Conservation (phyloP, 1,284 basidiomycete species). For the Polyporus tsugae region DNA sequence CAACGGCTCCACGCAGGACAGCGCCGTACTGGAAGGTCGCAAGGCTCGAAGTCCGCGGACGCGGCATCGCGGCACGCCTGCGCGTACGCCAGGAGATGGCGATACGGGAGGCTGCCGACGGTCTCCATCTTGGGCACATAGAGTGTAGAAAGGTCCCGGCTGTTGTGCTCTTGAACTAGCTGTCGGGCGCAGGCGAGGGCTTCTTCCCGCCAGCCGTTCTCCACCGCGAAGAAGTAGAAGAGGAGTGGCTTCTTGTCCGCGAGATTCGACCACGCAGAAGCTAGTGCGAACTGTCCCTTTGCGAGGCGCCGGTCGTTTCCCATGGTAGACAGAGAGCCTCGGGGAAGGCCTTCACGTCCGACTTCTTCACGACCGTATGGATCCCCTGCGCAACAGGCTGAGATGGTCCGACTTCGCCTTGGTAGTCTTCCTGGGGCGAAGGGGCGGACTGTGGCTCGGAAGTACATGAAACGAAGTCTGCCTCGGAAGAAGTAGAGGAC, state of each 20-base stretch:
- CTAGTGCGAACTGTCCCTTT: neutral
- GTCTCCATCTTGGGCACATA: constrained; percentile 6
- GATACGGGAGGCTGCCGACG: neutral
- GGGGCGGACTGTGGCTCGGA: too few relatives aligned
- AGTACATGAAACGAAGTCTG: too few relatives aligned
- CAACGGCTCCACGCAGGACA: neutral
- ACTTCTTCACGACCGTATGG: neutral
- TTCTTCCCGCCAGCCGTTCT: neutral
- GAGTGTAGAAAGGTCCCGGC: neutral
- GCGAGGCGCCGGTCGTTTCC: neutral
- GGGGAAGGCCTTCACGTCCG: neutral
- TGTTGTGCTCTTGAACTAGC: neutral
- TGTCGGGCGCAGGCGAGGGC: neutral
- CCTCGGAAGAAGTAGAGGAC: too few relatives aligned
- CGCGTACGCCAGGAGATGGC: neutral
- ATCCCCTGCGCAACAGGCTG: neutral
- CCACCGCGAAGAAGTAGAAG: neutral
- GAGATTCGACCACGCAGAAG: neutral
- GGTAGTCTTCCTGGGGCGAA: neutral
- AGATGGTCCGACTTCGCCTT: neutral
- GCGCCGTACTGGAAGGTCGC: neutral
- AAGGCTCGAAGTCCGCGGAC: neutral
- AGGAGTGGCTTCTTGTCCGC: neutral
- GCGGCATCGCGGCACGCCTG: neutral
- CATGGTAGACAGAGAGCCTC: neutral